Base-by-base conservation (phyloP, 306 rosid species). In the Lablab purpureus region DNA sequence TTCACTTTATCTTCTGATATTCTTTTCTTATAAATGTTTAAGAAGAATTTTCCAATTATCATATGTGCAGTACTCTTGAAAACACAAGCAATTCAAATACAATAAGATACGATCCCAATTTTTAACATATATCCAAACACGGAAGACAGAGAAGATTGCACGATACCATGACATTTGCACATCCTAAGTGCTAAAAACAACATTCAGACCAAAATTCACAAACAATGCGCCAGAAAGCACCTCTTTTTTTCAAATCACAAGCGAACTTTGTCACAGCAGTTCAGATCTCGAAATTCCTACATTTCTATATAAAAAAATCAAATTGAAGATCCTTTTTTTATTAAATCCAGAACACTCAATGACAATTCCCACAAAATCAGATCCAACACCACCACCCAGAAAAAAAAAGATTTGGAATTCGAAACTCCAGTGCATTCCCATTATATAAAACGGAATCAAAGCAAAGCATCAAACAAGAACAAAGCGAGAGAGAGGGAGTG, bases 361-460 rank as follows among this genome's bases (percentile, higher is more conserved):
- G 70, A 65, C 49, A 65, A 65, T n/a, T 8, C 1, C 49, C 10
- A 65, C 28, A 34, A 9, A 4, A 66, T 6, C 43, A 37, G 74
- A 77, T 77, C 67, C 67, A 65, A 77, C 69, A 6, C 14, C 21
- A 58, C 50, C 67, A 62, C 69, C 25, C 69, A 32, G 10, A 64
- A 32, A 13, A 4, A n/a, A 36, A 64, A 18, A n/a, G 47, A 64
- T 34, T 64, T 36, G 17, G 12, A 32, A 32, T 49, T 37, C 5
- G 3, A 65, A 70, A 69, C 47, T 22, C 12, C 13, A 66, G 12
- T 28, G 27, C 22, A 60, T 71, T 71, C 19, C 30, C 37, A 40
- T 25, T 11, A 43, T 14, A 50, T 0, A 6, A 21, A 67, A 18
- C 3, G 27, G 68, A 56, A 73, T 45, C 28, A 73, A 32, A 68